phyloP scores from a whole-genome alignment of 805 yeast species.

The Saturnispora sanitii region DNA sequence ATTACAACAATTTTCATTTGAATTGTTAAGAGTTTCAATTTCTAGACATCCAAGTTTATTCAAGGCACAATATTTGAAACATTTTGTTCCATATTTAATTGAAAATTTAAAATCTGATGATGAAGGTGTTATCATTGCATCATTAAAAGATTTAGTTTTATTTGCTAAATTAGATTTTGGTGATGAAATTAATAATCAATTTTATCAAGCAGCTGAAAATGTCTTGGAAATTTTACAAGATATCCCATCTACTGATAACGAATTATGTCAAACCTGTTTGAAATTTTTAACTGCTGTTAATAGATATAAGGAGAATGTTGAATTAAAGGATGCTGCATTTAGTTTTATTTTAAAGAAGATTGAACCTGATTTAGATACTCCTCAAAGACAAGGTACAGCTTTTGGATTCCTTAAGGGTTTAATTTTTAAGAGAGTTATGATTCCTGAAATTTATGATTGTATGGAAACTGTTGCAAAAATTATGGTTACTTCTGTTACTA shows the following conservation, averaged over 20 bases:
- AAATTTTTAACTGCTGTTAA: slow-evolving; percentile 64
- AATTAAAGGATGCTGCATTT: slow-evolving; percentile 59
- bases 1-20: slow-evolving; percentile 68
- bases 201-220: slow-evolving; percentile 51
- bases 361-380: slow-evolving; percentile 84
- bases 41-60: slow-evolving; percentile 51
- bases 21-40: slow-evolving; percentile 62
- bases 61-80: slow-evolving; percentile 50
- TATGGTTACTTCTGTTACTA: slow-evolving; percentile 83
- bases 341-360: slow-evolving; percentile 64
- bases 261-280: slow-evolving; percentile 70
- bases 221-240: slow-evolving; percentile 59
- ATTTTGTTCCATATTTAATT: slow-evolving; percentile 67
- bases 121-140: slow-evolving; percentile 66
- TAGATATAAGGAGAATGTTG: slow-evolving; percentile 56
- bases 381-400: slow-evolving; percentile 79
- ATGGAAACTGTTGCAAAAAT: slow-evolving; percentile 73
- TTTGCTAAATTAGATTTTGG: slow-evolving; percentile 55
- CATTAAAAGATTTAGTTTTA: slow-evolving; percentile 52
- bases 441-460: slow-evolving; percentile 85
- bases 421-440: slow-evolving; percentile 58
- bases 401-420: slow-evolving; percentile 74
- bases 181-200: slow-evolving; percentile 38
- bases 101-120: slow-evolving; percentile 51
- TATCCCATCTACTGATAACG: slow-evolving; percentile 68